Evolutionary conservation across 345 rosid species (phyloP).

Genomic region (Citrus glauca): DNA sequence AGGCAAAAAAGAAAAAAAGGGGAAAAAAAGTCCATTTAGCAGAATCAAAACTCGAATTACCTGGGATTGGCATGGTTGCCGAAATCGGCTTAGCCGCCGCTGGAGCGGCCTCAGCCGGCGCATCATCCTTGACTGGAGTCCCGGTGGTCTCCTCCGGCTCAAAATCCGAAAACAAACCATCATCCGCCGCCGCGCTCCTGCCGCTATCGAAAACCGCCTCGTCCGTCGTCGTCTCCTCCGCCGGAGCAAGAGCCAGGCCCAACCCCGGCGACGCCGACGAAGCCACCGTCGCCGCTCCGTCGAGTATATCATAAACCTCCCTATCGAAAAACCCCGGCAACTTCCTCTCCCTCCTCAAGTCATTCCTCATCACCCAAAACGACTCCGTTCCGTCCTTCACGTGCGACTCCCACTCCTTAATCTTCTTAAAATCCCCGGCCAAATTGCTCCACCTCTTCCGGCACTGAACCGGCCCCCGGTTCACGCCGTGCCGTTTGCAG

Average conservation of each 20-base stretch:
- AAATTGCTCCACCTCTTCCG: slow-evolving; percentile 97
- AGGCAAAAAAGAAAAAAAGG: neutral
- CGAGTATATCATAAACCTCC: slow-evolving; percentile 88
- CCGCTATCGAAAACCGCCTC: slow-evolving; percentile 63
- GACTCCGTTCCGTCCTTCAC: slow-evolving; percentile 72
- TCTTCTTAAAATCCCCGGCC: slow-evolving; percentile 96
- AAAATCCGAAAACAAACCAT: slow-evolving; percentile 65
- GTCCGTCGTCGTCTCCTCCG: slow-evolving; percentile 15
- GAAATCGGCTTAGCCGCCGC: slow-evolving; percentile 24
- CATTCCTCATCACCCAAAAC: slow-evolving; percentile 95
- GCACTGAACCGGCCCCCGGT: slow-evolving; percentile 98
- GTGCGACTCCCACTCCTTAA: slow-evolving; percentile 86
- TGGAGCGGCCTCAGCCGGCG: neutral
- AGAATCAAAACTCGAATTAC: slow-evolving; percentile 15
- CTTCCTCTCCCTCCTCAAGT: slow-evolving; percentile 73
- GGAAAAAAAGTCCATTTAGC: neutral
- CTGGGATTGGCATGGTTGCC: slow-evolving; percentile 39
- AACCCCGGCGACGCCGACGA: slow-evolving; percentile 24
- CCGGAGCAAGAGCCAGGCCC: slow-evolving; percentile 40
- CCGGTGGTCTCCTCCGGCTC: slow-evolving; percentile 56
- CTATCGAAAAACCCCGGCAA: slow-evolving; percentile 93
- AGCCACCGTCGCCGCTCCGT: slow-evolving; percentile 35
- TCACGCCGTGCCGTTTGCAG: slow-evolving; percentile 84
- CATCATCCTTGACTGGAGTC: slow-evolving; percentile 40
- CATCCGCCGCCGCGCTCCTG: slow-evolving; percentile 61